Base-by-base conservation (phyloP, 345 rosid species). In the Eucalyptus virginea region DNA sequence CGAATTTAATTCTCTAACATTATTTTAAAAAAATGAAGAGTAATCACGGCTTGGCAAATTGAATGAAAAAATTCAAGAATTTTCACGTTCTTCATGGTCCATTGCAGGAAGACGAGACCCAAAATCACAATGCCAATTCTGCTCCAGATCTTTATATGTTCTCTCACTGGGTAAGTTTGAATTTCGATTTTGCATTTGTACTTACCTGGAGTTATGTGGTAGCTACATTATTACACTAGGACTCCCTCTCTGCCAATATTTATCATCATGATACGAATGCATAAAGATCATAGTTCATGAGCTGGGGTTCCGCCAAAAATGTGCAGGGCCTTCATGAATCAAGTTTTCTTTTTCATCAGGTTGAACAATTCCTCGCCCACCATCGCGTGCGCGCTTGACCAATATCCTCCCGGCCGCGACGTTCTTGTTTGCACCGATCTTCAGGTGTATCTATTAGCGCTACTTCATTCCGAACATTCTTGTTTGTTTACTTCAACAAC, bases 381-480 rank as follows among this genome's bases (percentile, higher is more conserved):
- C 6, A 91, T 96, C 86, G 98, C 96, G 23, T 95, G 97, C 89
- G 99, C 99, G 19, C 88, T n/a, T 98, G 90, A 91, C 92, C 89
- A 97, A 97, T 91, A 91, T 94, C 51, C 95, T 98, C 37, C 99
- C 99, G 8, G 99, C 98, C 3, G 91, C 94, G 86, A 98, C 99
- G 77, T 98, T 98, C 86, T 89, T 95, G 42, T 95, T 97, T 8
- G 98, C 99, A 26, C 96, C 94, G 87, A 88, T 97, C 60, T 96
- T 94, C 96, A 93, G 99, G 99, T 95, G 37, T 49, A 21, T 40
- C 47, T 11, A 40, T 40, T 11, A 40, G 15, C 47, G 16, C 47
- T 21, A 40, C 85, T 40, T 40, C 47, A 42, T 40, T 5, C 30
- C 83, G 4, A 6, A 72, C 45, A 11, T 72, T 21, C 45, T 72